These are phyloP conservation scores for Cyberlindnera amylophila DNA, from an alignment of 805 yeast species.

Conservation along the genomic window DNA sequence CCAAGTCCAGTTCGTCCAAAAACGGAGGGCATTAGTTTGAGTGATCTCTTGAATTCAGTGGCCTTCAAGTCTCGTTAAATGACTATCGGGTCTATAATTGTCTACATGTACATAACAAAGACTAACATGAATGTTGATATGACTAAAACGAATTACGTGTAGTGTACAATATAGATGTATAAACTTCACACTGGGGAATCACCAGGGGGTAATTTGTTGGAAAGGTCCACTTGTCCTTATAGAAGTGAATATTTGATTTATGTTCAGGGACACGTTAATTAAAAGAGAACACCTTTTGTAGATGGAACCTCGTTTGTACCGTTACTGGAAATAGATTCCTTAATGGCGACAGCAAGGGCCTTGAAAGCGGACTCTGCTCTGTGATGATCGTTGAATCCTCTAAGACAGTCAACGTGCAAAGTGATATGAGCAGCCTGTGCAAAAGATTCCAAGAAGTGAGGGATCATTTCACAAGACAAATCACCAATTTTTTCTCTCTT, in stretches of 20 bases:
- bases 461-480: slow-evolving; percentile 91
- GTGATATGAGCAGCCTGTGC: slow-evolving; percentile 91
- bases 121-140: background rate
- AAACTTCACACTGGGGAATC: too few species aligned
- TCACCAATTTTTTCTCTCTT: slow-evolving; percentile 93
- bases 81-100: too few species aligned
- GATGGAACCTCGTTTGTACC: slow-evolving; percentile 92
- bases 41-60: too few species aligned
- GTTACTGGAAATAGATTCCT: slow-evolving; percentile 76
- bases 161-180: too few species aligned
- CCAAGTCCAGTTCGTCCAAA: too few species aligned
- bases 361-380: slow-evolving; percentile 95
- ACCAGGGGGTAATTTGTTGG: too few species aligned
- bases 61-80: too few species aligned
- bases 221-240: too few species aligned
- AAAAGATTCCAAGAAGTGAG: slow-evolving; percentile 93
- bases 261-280: too few species aligned
- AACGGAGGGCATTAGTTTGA: too few species aligned
- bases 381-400: slow-evolving; percentile 96
- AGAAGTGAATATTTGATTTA: too few species aligned
- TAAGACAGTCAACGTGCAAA: slow-evolving; percentile 86
- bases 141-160: background rate
- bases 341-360: slow-evolving; percentile 89
- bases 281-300: slow-evolving; percentile 90
- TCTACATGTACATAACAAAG: background rate